Evolutionary conservation across 2,329 filamentous ascomycete species (phyloP).

Genomic region (Penicillium fuscoglaucum): DNA sequence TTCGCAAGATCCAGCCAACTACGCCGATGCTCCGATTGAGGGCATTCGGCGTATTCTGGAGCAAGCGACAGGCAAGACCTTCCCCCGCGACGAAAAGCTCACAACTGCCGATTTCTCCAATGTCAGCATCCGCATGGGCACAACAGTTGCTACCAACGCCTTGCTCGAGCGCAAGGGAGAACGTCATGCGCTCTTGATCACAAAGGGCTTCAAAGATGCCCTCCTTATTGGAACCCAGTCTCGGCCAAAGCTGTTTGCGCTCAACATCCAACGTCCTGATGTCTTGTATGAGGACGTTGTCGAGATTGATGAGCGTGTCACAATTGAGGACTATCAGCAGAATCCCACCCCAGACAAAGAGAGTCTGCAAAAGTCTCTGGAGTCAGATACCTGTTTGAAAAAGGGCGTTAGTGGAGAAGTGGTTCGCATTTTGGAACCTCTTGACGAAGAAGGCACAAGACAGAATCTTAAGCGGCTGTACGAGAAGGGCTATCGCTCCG

Average conservation of each 20-base stretch:
- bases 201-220: constrained; percentile 77
- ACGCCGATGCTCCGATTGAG: constrained; percentile 85
- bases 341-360: constrained; percentile 63
- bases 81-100: constrained; percentile 53
- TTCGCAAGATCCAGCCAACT: constrained; percentile 86
- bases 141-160: constrained; percentile 86
- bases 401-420: constrained; percentile 61
- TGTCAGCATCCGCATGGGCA: constrained; percentile 81
- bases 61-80: constrained; percentile 64
- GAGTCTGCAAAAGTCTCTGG: background rate
- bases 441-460: constrained; percentile 53
- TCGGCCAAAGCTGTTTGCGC: constrained; percentile 79
- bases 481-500: constrained; percentile 36
- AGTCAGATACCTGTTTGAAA: constrained; percentile 12
- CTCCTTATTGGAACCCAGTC: constrained; percentile 86
- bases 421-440: constrained; percentile 64
- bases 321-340: constrained; percentile 50
- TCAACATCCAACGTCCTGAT: constrained; percentile 78
- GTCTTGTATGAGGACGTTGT: constrained; percentile 26
- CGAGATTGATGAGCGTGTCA: constrained; percentile 49
- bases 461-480: constrained; percentile 57
- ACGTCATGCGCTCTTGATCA: constrained; percentile 78
- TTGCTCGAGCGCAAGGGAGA: constrained; percentile 83
- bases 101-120: constrained; percentile 13
- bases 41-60: constrained; percentile 83